Conservation (phyloP, 2,329 filamentous ascomycete genomes). For the Tolypocladium tundrense region DNA sequence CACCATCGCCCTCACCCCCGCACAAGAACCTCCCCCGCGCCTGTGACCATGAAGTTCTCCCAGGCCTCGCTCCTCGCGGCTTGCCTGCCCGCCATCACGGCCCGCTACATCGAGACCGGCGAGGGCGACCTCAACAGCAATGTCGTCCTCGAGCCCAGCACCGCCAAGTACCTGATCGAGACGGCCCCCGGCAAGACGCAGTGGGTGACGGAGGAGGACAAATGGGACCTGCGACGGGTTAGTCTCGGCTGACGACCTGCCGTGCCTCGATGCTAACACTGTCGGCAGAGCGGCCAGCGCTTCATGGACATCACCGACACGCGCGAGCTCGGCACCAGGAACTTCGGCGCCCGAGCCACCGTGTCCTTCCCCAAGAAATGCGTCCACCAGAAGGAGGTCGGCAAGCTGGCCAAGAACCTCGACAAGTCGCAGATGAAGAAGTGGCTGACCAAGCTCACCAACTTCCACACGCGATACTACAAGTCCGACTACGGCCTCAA, state of each 20-base stretch:
- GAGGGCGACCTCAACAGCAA: slow-evolving; percentile 31
- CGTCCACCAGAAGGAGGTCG: slow-evolving; percentile 53
- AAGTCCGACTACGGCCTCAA: slow-evolving; percentile 68
- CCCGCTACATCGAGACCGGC: slow-evolving; percentile 44
- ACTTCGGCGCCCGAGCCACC: slow-evolving; percentile 16
- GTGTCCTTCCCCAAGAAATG: slow-evolving; percentile 59
- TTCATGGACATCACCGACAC: slow-evolving; percentile 94
- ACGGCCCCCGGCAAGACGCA: slow-evolving; percentile 69
- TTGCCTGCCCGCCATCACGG: slow-evolving; percentile 42
- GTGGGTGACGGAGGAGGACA: slow-evolving; percentile 91
- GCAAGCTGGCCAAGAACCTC: slow-evolving; percentile 56
- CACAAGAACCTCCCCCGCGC: not conserved
- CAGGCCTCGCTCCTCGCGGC: slow-evolving; percentile 42
- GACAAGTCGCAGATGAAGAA: slow-evolving; percentile 65
- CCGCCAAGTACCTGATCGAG: slow-evolving; percentile 60
- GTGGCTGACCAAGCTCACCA: slow-evolving; percentile 69
- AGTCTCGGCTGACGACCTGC: not conserved
- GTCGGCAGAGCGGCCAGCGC: slow-evolving; percentile 61
- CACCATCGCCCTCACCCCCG: not conserved
- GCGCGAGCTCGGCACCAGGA: slow-evolving; percentile 42
- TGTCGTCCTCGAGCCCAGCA: slow-evolving; percentile 34
- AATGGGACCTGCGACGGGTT: slow-evolving; percentile 81
- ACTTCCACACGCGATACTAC: slow-evolving; percentile 76
- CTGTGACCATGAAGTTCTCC: slow-evolving; percentile 38
- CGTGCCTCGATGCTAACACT: not conserved